Percentiles rank a stretch among this genome's conserved stretches.
phyloP scores from a whole-genome alignment of 768 basidiomycete species.

The Mycena alexandri region DNA sequence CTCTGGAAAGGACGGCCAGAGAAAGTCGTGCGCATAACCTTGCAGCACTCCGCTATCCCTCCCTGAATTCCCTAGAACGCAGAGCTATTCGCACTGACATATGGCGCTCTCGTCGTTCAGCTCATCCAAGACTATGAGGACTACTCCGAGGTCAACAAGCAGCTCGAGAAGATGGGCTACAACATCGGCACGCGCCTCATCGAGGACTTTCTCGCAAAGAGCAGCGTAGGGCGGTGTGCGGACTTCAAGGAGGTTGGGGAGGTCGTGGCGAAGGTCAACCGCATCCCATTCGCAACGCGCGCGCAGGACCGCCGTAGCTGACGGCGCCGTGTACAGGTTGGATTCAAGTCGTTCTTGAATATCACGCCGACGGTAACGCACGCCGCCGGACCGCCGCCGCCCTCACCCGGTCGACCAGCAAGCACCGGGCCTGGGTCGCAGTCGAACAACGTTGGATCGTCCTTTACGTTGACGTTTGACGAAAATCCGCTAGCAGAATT shows the following conservation, averaged over 20 bases:
- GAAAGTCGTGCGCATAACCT: slow-evolving; percentile 80
- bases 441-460: slow-evolving; percentile 59
- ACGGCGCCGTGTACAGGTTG: slow-evolving; percentile 70
- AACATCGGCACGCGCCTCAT: slow-evolving; percentile 97
- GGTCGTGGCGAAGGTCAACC: slow-evolving; percentile 91
- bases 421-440: slow-evolving; percentile 56
- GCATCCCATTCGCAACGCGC: slow-evolving; percentile 21
- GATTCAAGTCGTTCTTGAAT: slow-evolving; percentile 97
- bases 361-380: slow-evolving; percentile 89
- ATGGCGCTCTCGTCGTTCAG: slow-evolving; percentile 97
- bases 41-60: slow-evolving; percentile 14
- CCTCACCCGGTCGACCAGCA: slow-evolving; percentile 62
- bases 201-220: slow-evolving; percentile 96
- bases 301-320: slow-evolving; percentile 9
- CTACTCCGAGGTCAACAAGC: slow-evolving; percentile 94
- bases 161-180: slow-evolving; percentile 99
- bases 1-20: slow-evolving; percentile 95
- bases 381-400: slow-evolving; percentile 62
- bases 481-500: slow-evolving; percentile 98
- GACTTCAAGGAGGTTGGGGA: slow-evolving; percentile 97
- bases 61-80: slow-evolving; percentile 77
- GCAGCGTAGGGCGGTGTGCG: slow-evolving; percentile 89
- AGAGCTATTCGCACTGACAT: slow-evolving; percentile 96
- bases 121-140: slow-evolving; percentile 99
- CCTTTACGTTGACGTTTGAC: slow-evolving; percentile 89